Percentiles rank a stretch among this genome's conserved stretches.
These are phyloP conservation scores for Rubia yunnanensis DNA, from an alignment of 257 asterid genomes.

Conservation along the genomic window DNA sequence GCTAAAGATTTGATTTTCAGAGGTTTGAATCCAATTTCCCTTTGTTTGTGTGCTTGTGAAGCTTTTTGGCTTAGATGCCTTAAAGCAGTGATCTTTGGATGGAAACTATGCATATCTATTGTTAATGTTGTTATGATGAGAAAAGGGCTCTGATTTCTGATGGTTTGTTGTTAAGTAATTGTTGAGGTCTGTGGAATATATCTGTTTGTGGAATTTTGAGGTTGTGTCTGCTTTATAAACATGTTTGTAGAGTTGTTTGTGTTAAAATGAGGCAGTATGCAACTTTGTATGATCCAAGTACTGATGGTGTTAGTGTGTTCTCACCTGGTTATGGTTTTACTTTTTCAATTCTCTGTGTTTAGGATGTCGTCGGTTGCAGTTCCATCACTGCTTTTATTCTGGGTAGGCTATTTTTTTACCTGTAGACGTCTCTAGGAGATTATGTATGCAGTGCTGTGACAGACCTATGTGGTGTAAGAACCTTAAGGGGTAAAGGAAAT, in stretches of 20 bases:
- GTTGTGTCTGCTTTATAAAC: neutral
- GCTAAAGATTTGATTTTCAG: neutral
- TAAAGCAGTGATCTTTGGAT: neutral
- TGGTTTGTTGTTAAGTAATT: neutral
- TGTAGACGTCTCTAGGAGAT: no score
- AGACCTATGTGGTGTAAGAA: no score
- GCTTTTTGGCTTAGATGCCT: neutral
- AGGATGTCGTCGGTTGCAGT: neutral
- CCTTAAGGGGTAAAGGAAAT: no score
- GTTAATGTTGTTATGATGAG: neutral
- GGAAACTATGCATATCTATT: neutral
- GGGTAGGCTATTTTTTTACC: no score
- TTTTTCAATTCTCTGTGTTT: neutral
- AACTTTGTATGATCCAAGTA: neutral
- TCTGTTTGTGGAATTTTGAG: neutral
- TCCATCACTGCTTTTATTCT: neutral
- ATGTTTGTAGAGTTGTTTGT: neutral
- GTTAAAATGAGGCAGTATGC: neutral
- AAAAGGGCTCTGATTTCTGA: neutral
- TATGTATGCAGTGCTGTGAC: no score
- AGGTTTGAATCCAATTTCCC: neutral
- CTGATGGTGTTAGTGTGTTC: neutral
- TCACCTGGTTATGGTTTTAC: neutral
- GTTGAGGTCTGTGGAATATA: neutral
- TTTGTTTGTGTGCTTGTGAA: neutral